A percentile compares a stretch with the other conserved stretches of the same genome.
phyloP scores from a whole-genome alignment of 78 protist genomes.

The Dictyostelium capitatum region DNA sequence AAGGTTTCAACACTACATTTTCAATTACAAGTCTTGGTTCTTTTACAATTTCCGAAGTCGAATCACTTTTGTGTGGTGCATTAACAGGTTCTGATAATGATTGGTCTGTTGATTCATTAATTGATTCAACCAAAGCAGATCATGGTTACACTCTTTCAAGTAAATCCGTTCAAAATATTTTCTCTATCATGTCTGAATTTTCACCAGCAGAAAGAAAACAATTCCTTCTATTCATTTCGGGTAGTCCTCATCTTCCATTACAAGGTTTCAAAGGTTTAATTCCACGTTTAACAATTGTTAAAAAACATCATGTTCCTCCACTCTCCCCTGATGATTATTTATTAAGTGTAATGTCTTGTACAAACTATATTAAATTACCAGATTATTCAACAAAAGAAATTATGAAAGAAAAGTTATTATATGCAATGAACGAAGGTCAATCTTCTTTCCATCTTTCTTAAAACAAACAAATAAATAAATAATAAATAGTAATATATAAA shows the following conservation, averaged over 20 bases:
- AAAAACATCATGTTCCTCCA: slow-evolving; percentile 59
- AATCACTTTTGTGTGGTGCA: slow-evolving; percentile 80
- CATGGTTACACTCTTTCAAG: slow-evolving; percentile 80
- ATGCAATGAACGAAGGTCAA: slow-evolving; percentile 90
- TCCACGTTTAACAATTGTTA: slow-evolving; percentile 78
- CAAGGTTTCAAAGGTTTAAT: slow-evolving; percentile 84
- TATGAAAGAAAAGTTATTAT: slow-evolving; percentile 76
- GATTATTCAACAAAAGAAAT: slow-evolving; percentile 86
- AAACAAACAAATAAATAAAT: neutral
- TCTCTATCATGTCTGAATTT: slow-evolving; percentile 80
- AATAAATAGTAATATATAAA: neutral
- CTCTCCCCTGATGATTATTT: slow-evolving; percentile 82
- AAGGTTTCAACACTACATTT: slow-evolving; percentile 81
- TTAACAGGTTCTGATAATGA: slow-evolving; percentile 60
- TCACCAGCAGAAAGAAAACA: slow-evolving; percentile 56
- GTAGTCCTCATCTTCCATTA: slow-evolving; percentile 88
- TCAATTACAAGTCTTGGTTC: slow-evolving; percentile 43
- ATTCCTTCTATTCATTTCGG: slow-evolving; percentile 89
- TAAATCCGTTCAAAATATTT: slow-evolving; percentile 73
- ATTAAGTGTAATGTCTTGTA: slow-evolving; percentile 90
- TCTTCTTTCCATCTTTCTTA: slow-evolving; percentile 69
- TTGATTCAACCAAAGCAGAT: slow-evolving; percentile 80
- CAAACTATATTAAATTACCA: slow-evolving; percentile 92
- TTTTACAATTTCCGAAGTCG: slow-evolving; percentile 76
- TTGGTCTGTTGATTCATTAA: slow-evolving; percentile 58